phyloP scores from a whole-genome alignment of 257 asterid species.

The Lycium ferocissimum region DNA sequence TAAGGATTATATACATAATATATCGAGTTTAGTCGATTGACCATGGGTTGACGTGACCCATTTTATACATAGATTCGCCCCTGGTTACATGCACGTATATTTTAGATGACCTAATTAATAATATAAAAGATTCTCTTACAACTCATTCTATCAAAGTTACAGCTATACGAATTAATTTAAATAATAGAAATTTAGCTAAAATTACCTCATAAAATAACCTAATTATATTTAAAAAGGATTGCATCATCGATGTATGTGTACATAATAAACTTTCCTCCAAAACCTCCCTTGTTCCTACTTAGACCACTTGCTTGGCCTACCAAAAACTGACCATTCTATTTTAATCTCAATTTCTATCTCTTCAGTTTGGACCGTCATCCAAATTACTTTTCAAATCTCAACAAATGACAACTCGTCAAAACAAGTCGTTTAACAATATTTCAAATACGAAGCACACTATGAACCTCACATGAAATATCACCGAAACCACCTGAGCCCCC shows the following conservation, averaged over 20 bases:
- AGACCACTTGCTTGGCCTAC: slow-evolving; percentile 15
- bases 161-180: not conserved
- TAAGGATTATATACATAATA: no score
- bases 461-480: slow-evolving; percentile 66
- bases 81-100: no score
- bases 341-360: slow-evolving; percentile 35
- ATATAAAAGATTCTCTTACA: no score
- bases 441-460: slow-evolving; percentile 42
- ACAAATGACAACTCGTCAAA: slow-evolving; percentile 43
- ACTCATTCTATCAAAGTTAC: not conserved
- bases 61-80: no score
- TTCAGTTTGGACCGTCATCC: slow-evolving; percentile 33
- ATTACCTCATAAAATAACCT: no score
- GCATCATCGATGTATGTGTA: no score
- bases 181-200: no score
- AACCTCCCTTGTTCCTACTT: not conserved
- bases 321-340: slow-evolving; percentile 8
- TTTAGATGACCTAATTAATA: no score
- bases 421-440: slow-evolving; percentile 28
- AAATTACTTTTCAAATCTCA: slow-evolving; percentile 49
- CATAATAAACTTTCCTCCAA: not conserved
- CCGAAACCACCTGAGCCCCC: slow-evolving; percentile 49
- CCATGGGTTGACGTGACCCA: no score
- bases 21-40: no score
- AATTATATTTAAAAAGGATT: no score